Evolutionary conservation across 768 basidiomycete species (phyloP).

Genomic region (Boletus reticulatus): DNA sequence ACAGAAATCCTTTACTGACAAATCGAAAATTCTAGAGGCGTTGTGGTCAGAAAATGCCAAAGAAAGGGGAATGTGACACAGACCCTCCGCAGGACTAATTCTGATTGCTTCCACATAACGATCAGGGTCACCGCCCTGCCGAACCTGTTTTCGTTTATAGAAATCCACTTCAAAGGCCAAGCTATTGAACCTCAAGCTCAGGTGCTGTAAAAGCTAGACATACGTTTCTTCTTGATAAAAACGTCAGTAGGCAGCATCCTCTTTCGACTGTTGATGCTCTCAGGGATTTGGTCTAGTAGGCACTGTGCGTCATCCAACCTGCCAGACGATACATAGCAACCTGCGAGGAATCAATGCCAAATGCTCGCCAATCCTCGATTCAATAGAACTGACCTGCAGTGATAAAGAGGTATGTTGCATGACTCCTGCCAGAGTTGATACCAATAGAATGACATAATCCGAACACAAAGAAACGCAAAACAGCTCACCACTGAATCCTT

Average conservation of each 20-base stretch:
- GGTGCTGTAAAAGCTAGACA: conserved; percentile 18
- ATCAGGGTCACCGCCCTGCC: conserved; percentile 50
- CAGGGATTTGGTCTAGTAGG: conserved; percentile 60
- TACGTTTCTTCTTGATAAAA: conserved; percentile 75
- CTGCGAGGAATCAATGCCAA: conserved; percentile 26
- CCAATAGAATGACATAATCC: neutral
- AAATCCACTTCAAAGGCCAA: conserved; percentile 53
- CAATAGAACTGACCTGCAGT: conserved; percentile 51
- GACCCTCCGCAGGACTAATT: conserved; percentile 72
- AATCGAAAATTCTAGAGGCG: conserved; percentile 56
- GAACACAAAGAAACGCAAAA: neutral
- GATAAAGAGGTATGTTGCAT: conserved; percentile 75
- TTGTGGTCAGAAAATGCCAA: conserved; percentile 1
- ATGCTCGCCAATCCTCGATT: neutral
- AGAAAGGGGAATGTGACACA: conserved; percentile 8
- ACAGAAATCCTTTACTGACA: conserved; percentile 45
- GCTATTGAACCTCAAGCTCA: neutral
- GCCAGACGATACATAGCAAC: conserved; percentile 61
- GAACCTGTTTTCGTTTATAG: conserved; percentile 65
- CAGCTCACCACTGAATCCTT: conserved; percentile 64
- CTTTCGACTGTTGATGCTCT: conserved; percentile 58
- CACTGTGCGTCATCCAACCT: conserved; percentile 55
- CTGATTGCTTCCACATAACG: conserved; percentile 54
- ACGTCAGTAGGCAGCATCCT: conserved; percentile 74
- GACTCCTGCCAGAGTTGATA: conserved; percentile 51